Evolutionary conservation across 352 stramenopile species (phyloP).

Genomic region (Globisporangium cederbergense): DNA sequence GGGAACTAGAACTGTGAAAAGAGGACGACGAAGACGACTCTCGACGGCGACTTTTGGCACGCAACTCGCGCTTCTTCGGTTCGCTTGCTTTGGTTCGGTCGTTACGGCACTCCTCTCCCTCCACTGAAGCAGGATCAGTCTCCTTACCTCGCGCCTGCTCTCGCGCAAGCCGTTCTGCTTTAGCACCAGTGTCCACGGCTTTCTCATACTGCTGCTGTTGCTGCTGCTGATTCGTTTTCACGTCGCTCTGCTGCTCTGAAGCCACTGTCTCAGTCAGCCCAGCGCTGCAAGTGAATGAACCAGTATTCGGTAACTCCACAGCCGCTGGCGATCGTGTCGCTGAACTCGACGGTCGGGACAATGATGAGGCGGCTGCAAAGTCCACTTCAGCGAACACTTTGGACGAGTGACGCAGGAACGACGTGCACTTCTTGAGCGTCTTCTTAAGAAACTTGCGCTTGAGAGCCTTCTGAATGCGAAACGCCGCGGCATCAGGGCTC

Average conservation of each 20-base stretch:
- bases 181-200: too few species aligned
- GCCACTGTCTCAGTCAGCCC: too few species aligned
- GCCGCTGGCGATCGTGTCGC: background rate
- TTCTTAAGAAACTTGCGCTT: constrained; percentile 17
- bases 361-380: background rate
- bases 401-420: constrained; percentile 17
- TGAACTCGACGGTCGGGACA: background rate
- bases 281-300: too few species aligned
- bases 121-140: background rate
- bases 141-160: too few species aligned
- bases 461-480: constrained; percentile 17
- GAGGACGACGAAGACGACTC: background rate
- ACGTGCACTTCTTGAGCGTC: constrained; percentile 16
- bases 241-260: too few species aligned
- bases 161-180: background rate
- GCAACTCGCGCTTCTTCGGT: background rate
- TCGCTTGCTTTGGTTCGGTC: background rate
- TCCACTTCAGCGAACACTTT: constrained; percentile 15
- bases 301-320: too few species aligned
- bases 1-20: background rate
- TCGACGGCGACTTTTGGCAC: background rate
- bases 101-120: background rate
- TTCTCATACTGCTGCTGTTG: too few species aligned
- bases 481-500: constrained; percentile 2
- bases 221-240: too few species aligned